phyloP scores from a whole-genome alignment of 2,329 filamentous ascomycete species.

The Botrytis sinoallii region DNA sequence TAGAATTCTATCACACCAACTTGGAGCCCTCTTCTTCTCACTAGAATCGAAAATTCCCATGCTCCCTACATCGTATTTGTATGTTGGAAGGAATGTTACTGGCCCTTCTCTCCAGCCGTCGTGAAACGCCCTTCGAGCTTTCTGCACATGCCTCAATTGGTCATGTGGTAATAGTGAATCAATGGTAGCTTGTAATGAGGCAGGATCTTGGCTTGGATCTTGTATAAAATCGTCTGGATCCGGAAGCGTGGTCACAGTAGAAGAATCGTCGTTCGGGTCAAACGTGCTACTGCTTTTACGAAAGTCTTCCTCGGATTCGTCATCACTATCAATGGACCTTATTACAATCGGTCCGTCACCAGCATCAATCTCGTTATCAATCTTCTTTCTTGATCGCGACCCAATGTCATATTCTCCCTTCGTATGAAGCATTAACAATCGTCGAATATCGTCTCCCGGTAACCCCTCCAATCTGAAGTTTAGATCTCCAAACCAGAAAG shows the following conservation, averaged over 20 bases:
- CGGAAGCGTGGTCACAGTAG: conserved; percentile 44
- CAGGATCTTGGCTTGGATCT: conserved; percentile 72
- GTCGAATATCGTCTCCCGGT: conserved; percentile 84
- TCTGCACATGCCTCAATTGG: conserved; percentile 74
- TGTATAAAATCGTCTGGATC: conserved; percentile 65
- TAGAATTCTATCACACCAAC: conserved; percentile 94
- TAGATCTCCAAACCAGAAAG: conserved; percentile 94
- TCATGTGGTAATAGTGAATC: conserved; percentile 86
- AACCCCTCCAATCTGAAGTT: conserved; percentile 91
- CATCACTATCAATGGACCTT: conserved; percentile 43
- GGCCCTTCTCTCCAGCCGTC: conserved; percentile 89
- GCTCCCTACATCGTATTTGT: conserved; percentile 97
- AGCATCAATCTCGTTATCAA: conserved; percentile 41
- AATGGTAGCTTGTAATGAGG: conserved; percentile 83
- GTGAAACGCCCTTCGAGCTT: conserved; percentile 74
- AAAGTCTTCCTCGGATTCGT: conserved; percentile 41
- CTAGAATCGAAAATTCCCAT: conserved; percentile 91
- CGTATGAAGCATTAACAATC: conserved; percentile 78
- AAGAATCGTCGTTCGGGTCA: conserved; percentile 40
- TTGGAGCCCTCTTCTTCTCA: conserved; percentile 87
- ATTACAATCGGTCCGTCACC: conserved; percentile 52
- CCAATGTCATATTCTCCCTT: conserved; percentile 69
- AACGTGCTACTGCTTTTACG: conserved; percentile 27
- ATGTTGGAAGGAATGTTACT: conserved; percentile 87
- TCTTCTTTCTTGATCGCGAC: conserved; percentile 38